Conservation (phyloP, 2,329 filamentous ascomycete genomes). For the Trichoderma semiorbis region DNA sequence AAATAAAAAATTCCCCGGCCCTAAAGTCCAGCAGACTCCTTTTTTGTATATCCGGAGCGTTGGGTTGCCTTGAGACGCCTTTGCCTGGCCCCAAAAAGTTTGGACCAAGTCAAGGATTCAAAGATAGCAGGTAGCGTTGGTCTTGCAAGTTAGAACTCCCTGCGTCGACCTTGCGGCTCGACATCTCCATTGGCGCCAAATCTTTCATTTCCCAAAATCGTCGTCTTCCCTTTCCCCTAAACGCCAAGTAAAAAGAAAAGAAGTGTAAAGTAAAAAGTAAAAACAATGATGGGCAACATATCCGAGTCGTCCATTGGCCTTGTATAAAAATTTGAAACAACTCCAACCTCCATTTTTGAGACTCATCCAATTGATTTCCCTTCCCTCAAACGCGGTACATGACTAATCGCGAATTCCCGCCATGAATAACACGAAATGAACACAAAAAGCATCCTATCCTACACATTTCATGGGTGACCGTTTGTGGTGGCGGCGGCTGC, state of each 20-base stretch:
- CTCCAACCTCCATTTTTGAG: constrained; percentile 30
- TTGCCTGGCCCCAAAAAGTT: background rate
- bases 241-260: background rate
- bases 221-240: background rate
- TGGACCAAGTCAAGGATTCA: background rate
- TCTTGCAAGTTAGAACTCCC: background rate
- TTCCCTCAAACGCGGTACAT: constrained; percentile 19
- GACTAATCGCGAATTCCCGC: constrained; percentile 5
- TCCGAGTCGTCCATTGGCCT: constrained; percentile 4
- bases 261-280: background rate
- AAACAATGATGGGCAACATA: background rate
- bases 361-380: constrained; percentile 22
- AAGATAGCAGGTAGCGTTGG: background rate
- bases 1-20: background rate
- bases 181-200: background rate
- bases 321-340: constrained; percentile 20
- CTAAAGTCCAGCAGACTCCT: constrained; percentile 1
- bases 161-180: constrained; percentile 5
- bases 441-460: constrained; percentile 27
- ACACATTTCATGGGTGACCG: constrained; percentile 26
- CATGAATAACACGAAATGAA: constrained; percentile 17
- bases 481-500: constrained; percentile 27
- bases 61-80: background rate
- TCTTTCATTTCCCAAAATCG: background rate
- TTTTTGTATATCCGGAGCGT: constrained; percentile 12